A percentile compares a stretch with the other conserved stretches of the same genome.
Conservation (phyloP, 164 flowering plant species). For the Aristolochia fimbriata region DNA sequence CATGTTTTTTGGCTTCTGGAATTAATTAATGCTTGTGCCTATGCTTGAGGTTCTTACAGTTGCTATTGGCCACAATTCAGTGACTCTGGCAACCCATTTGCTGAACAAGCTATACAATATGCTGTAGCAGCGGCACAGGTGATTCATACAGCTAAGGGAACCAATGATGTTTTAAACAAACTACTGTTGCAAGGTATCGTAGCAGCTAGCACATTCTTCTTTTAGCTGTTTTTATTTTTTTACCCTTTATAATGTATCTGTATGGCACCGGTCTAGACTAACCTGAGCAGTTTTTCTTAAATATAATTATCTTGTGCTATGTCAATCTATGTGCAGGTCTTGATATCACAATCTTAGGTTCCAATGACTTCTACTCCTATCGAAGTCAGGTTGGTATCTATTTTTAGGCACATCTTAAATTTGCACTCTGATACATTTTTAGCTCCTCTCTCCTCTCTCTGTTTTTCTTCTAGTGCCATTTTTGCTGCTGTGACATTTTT, state of each 20-base stretch:
- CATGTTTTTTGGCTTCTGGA: too few species aligned
- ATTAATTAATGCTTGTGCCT: background rate
- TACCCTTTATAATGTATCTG: too few species aligned
- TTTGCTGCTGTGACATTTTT: conserved; percentile 3
- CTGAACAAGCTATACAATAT: conserved; percentile 83
- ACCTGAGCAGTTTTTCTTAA: too few species aligned
- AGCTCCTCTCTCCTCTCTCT: background rate
- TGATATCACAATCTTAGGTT: conserved; percentile 83
- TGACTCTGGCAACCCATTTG: conserved; percentile 79
- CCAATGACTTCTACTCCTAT: conserved; percentile 93
- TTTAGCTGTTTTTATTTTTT: background rate
- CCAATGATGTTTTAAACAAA: conserved; percentile 46
- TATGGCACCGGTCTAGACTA: too few species aligned
- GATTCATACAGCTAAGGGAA: conserved; percentile 31
- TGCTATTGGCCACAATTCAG: conserved; percentile 29
- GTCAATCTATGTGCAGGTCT: conserved; percentile 60
- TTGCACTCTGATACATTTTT: background rate
- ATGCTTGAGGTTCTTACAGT: background rate
- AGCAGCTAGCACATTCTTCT: background rate
- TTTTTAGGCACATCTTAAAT: background rate
- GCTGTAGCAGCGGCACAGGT: conserved; percentile 72
- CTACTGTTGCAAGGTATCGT: conserved; percentile 68
- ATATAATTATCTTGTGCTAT: background rate
- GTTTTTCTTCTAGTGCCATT: background rate
- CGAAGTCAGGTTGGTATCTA: conserved; percentile 57